A percentile compares a stretch with the other conserved stretches of the same genome.
phyloP scores from a whole-genome alignment of 140 eudicot species.

The Cichorium intybus region DNA sequence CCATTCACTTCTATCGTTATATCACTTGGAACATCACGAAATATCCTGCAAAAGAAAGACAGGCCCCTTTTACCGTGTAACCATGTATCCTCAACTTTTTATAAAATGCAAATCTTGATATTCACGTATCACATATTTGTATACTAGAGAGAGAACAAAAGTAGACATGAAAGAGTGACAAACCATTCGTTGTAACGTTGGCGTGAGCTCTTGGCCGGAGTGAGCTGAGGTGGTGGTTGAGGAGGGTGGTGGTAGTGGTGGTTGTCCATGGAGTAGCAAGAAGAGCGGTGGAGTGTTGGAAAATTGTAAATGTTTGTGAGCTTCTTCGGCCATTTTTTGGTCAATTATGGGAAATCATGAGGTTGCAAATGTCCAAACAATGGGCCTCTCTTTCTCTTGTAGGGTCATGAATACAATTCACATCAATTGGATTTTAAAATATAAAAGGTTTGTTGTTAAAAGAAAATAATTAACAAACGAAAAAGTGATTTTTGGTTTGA shows the following conservation, averaged over 20 bases:
- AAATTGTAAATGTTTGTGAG: constrained; percentile 34
- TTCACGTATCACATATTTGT: neutral
- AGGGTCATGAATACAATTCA: constrained; percentile 47
- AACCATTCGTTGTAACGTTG: constrained; percentile 92
- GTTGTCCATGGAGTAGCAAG: constrained; percentile 60
- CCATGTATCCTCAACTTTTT: too few species aligned
- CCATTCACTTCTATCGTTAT: constrained; percentile 89
- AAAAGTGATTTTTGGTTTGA: constrained; percentile 6
- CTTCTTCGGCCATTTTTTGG: constrained; percentile 59
- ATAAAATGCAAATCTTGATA: neutral
- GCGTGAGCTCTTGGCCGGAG: constrained; percentile 65
- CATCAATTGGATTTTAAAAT: neutral
- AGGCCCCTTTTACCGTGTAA: neutral
- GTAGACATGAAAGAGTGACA: constrained; percentile 19
- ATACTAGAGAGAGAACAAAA: neutral
- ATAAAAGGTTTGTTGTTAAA: neutral
- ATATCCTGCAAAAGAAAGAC: constrained; percentile 60
- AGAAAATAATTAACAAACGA: neutral
- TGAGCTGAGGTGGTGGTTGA: constrained; percentile 42
- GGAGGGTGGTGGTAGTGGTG: constrained; percentile 42
- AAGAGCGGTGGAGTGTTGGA: constrained; percentile 28
- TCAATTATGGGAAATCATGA: constrained; percentile 54
- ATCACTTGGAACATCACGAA: constrained; percentile 96
- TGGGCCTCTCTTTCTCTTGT: constrained; percentile 50
- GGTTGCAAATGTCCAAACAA: constrained; percentile 67